A percentile compares a stretch with the other conserved stretches of the same genome.
These are phyloP conservation scores for Tetradesmus lagerheimii DNA, from an alignment of 139 green algal species.

Conservation along the genomic window DNA sequence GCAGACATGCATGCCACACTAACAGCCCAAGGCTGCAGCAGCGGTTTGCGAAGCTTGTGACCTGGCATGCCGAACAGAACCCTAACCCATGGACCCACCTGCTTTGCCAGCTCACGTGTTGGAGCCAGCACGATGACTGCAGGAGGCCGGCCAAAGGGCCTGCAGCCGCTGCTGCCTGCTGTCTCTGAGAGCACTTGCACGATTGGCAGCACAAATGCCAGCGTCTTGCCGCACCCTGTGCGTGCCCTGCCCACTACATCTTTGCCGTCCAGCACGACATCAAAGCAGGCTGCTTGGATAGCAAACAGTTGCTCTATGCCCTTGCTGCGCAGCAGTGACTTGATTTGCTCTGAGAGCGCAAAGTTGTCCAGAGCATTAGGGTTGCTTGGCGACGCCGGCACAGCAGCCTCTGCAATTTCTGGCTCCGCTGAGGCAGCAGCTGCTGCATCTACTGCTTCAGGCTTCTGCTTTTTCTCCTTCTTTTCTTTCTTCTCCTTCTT, in stretches of 20 bases:
- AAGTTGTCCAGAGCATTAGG: conserved; percentile 87
- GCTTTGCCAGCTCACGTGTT: conserved; percentile 98
- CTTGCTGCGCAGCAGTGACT: conserved; percentile 77
- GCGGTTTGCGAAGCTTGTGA: background rate
- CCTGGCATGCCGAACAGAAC: background rate
- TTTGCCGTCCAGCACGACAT: conserved; percentile 76
- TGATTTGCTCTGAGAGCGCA: conserved; percentile 74
- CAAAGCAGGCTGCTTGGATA: conserved; percentile 94
- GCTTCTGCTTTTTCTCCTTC: conserved; percentile 21
- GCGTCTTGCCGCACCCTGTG: conserved; percentile 98
- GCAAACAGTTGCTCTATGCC: conserved; percentile 93
- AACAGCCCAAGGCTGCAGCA: background rate
- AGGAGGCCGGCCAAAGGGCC: conserved; percentile 67
- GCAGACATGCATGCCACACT: background rate
- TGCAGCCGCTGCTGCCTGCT: background rate
- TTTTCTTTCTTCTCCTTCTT: conserved; percentile 24
- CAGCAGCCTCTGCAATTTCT: background rate
- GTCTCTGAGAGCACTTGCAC: conserved; percentile 82
- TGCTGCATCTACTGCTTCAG: background rate
- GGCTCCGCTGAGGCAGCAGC: background rate
- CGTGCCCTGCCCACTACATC: conserved; percentile 95
- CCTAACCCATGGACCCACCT: conserved; percentile 63
- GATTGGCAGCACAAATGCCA: conserved; percentile 98
- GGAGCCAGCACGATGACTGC: conserved; percentile 93
- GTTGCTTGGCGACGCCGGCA: conserved; percentile 46